Percentiles rank a stretch among this genome's conserved stretches.
These are phyloP conservation scores for Camelina laxa DNA, from an alignment of 345 rosid genomes.

Conservation along the genomic window DNA sequence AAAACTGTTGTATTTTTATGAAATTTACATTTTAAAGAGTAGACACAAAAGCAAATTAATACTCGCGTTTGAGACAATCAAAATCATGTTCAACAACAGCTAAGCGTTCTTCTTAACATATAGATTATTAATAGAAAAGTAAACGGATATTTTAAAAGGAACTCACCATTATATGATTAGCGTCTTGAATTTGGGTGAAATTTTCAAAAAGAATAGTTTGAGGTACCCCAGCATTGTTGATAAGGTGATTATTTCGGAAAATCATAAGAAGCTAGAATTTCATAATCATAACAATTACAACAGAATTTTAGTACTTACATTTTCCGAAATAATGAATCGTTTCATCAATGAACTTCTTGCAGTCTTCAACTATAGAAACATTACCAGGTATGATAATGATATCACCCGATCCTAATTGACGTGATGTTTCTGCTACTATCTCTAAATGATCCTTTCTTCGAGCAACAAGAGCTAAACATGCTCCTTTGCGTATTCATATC, in stretches of 20 bases:
- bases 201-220: conserved; percentile 24
- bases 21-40: too few relatives aligned
- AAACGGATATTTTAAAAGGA: too few relatives aligned
- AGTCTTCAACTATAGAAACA: conserved; percentile 38
- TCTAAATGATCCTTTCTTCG: conserved; percentile 39
- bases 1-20: too few relatives aligned
- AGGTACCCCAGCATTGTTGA: conserved; percentile 44
- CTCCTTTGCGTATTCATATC: conserved; percentile 50
- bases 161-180: neutral
- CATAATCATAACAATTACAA: too few relatives aligned
- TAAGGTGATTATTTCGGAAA: too few relatives aligned
- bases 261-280: too few relatives aligned
- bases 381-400: conserved; percentile 41
- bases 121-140: too few relatives aligned
- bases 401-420: conserved; percentile 39
- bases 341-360: conserved; percentile 40
- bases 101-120: too few relatives aligned
- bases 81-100: too few relatives aligned
- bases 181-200: conserved; percentile 21
- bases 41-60: too few relatives aligned
- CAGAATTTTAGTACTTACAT: conserved; percentile 31
- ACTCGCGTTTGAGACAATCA: too few relatives aligned
- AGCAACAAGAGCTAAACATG: conserved; percentile 41
- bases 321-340: conserved; percentile 38
- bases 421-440: conserved; percentile 36